A percentile compares a stretch with the other conserved stretches of the same genome.
Evolutionary conservation across 345 rosid genomes (phyloP).

Genomic region (Erysimum cheiranthoides): DNA sequence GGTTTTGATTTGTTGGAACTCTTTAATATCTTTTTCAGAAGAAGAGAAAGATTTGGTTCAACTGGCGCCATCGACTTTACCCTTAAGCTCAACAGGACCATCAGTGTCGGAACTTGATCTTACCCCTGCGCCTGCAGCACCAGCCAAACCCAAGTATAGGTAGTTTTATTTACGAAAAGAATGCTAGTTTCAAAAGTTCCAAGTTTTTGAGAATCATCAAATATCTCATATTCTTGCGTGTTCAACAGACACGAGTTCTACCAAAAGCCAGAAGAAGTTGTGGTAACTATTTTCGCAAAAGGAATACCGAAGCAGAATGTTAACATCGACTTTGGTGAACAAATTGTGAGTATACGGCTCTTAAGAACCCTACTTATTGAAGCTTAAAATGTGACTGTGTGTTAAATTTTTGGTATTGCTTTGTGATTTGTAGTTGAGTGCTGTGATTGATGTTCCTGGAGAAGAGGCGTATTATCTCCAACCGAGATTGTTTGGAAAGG

Average conservation of each 20-base stretch:
- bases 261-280: conserved; percentile 93
- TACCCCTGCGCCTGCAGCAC: conserved; percentile 35
- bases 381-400: background rate
- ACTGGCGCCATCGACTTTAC: conserved; percentile 8
- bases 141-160: conserved; percentile 63
- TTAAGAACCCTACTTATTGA: background rate
- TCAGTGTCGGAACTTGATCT: conserved; percentile 15
- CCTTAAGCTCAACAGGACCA: conserved; percentile 21
- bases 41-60: conserved; percentile 46
- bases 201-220: background rate
- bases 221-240: conserved; percentile 18
- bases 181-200: background rate
- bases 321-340: conserved; percentile 80
- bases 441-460: conserved; percentile 68
- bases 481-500: conserved; percentile 93
- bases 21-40: conserved; percentile 17
- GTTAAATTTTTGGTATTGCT: background rate
- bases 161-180: conserved; percentile 22
- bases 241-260: conserved; percentile 74
- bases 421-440: conserved; percentile 69
- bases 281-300: conserved; percentile 85
- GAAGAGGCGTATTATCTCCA: conserved; percentile 79
- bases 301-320: conserved; percentile 67
- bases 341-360: conserved; percentile 72
- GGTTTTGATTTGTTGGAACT: background rate